Conservation (phyloP, 805 yeast species). For the Saturnispora halmiae region DNA sequence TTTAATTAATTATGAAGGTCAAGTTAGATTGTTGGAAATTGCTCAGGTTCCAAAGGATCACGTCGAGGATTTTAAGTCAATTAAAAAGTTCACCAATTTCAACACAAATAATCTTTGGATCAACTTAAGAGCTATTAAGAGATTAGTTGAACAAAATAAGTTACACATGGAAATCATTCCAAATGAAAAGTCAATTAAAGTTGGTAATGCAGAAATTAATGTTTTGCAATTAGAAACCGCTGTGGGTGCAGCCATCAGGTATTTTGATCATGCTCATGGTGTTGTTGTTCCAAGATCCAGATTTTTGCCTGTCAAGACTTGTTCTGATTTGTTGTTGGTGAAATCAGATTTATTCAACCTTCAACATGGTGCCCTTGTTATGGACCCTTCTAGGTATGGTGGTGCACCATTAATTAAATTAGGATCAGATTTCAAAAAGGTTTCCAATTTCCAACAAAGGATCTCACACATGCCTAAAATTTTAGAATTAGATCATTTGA, state of each 20-base stretch:
- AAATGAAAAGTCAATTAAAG: slow-evolving; percentile 73
- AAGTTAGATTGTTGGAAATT: slow-evolving; percentile 88
- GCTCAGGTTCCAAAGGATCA: slow-evolving; percentile 99
- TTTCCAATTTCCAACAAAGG: slow-evolving; percentile 79
- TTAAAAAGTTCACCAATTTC: slow-evolving; percentile 96
- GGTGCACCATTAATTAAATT: slow-evolving; percentile 92
- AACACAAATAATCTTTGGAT: slow-evolving; percentile 98
- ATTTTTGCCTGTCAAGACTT: slow-evolving; percentile 96
- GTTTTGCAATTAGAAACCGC: slow-evolving; percentile 97
- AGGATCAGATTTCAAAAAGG: slow-evolving; percentile 96
- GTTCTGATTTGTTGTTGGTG: slow-evolving; percentile 87
- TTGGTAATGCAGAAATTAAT: slow-evolving; percentile 68
- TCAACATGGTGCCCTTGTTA: slow-evolving; percentile 81
- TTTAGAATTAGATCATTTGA: slow-evolving; percentile 91
- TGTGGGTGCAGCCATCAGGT: slow-evolving; percentile 97
- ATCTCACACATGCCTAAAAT: slow-evolving; percentile 94
- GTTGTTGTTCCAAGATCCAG: slow-evolving; percentile 97
- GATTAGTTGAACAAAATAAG: slow-evolving; percentile 74
- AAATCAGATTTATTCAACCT: slow-evolving; percentile 89
- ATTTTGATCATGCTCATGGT: slow-evolving; percentile 92
- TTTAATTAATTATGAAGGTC: slow-evolving; percentile 89
- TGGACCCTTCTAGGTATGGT: slow-evolving; percentile 80
- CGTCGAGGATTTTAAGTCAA: slow-evolving; percentile 94
- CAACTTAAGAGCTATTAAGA: slow-evolving; percentile 87
- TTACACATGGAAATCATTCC: slow-evolving; percentile 93